phyloP scores from a whole-genome alignment of 306 rosid species.

The Rubus parviflorus region DNA sequence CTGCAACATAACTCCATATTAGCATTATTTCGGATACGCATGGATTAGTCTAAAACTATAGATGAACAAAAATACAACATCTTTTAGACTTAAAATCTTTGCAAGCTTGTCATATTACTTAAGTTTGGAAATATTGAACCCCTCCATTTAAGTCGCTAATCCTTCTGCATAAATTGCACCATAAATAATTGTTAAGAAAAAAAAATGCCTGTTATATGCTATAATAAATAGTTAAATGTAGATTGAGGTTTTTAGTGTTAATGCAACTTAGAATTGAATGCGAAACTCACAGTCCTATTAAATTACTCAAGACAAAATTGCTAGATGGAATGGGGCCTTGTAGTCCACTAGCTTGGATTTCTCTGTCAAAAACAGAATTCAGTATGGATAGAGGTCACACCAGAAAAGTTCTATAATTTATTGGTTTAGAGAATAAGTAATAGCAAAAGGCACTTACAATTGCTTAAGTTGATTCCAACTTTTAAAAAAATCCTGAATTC shows the following conservation, averaged over 20 bases:
- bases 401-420: not conserved
- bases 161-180: conserved; percentile 19
- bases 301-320: conserved; percentile 18
- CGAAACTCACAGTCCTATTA: conserved; percentile 25
- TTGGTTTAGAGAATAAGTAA: not conserved
- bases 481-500: conserved; percentile 8
- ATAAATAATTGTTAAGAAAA: not conserved
- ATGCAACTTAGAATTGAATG: not conserved
- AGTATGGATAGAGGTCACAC: not conserved
- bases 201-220: not conserved
- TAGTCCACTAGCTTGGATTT: conserved; percentile 30
- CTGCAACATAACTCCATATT: conserved; percentile 9
- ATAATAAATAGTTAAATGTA: not conserved
- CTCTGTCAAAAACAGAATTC: too few species aligned
- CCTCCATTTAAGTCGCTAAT: conserved; percentile 25
- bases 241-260: not conserved
- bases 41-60: not conserved
- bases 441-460: conserved; percentile 12
- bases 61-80: too few species aligned
- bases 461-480: conserved; percentile 13
- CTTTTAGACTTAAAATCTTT: not conserved
- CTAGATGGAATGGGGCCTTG: conserved; percentile 26
- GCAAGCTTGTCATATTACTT: not conserved
- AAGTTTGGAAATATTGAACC: conserved; percentile 18
- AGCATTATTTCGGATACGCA: not conserved